A percentile compares a stretch with the other conserved stretches of the same genome.
Evolutionary conservation across 164 flowering plant species (phyloP).

Genomic region (Paratinospora sagittata): DNA sequence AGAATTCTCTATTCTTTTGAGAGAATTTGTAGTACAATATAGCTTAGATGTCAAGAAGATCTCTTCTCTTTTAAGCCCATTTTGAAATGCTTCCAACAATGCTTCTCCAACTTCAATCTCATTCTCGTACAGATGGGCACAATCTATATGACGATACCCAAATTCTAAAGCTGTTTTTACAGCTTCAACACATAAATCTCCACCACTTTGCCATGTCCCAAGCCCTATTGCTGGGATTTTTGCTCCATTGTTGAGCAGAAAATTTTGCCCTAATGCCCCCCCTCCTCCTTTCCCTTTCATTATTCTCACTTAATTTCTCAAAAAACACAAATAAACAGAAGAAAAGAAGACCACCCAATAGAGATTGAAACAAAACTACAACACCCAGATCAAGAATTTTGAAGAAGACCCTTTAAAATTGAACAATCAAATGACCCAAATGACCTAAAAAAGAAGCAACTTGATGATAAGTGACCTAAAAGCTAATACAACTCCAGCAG

Average conservation of each 20-base stretch:
- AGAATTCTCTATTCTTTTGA: constrained; percentile 55
- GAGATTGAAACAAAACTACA: neutral
- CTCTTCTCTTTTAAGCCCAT: constrained; percentile 49
- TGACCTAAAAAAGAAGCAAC: too few species aligned
- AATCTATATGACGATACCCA: constrained; percentile 65
- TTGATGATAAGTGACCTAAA: too few species aligned
- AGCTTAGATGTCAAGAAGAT: constrained; percentile 62
- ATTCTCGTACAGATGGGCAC: constrained; percentile 70
- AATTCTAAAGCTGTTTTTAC: constrained; percentile 48
- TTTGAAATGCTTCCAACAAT: constrained; percentile 41
- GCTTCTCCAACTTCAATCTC: constrained; percentile 66
- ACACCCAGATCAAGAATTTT: neutral
- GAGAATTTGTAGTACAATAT: constrained; percentile 50
- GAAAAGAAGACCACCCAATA: too few species aligned
- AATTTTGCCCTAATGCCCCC: constrained; percentile 29
- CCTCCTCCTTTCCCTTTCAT: constrained; percentile 33
- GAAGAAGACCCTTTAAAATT: neutral
- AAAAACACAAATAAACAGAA: neutral
- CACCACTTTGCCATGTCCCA: constrained; percentile 78
- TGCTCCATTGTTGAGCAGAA: constrained; percentile 50
- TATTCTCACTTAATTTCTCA: constrained; percentile 10
- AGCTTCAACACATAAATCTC: constrained; percentile 58
- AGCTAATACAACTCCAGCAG: neutral
- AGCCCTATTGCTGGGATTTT: constrained; percentile 63
- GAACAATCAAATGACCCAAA: constrained; percentile 5